Evolutionary conservation across 202 grass and related monocot species (phyloP), one percentile per base, ranked within the genome.

Genomic region (Bolboschoenoplectus hybrid): DNA sequence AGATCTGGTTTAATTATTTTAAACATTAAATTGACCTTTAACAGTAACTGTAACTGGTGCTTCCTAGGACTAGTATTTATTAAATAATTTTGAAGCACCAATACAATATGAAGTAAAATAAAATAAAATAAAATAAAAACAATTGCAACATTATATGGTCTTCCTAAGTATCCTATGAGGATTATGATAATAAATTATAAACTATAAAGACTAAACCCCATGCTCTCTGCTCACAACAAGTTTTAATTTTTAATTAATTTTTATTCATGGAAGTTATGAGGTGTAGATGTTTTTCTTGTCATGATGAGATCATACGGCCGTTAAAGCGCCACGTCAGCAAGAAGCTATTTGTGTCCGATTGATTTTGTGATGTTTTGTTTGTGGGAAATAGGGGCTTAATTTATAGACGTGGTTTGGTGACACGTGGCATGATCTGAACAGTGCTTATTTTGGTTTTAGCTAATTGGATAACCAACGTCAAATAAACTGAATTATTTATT

Each of bases 1-100:
- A 76, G 49, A 76, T 55, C 49, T 76, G 20, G 49, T 38, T 76
- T 55, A 7, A 76, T 76, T 76, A 75, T 8, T 76, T 72, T 76
- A 76, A 76, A 26, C 49, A 52, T 76, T 51, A 53, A 32, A 13
- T 8, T 19, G 32, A 13, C 26, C 63, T 38, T 67, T 8, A 20
- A 76, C 20, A 52, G 46, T 35, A 35, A 76, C 26, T 14, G 47
- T 53, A 73, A 47, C n/a, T 73, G 17, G 46, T 52, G 26, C 26
- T 36, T 53, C 47, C 72, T 53, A 38, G 46, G 45, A 53, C 47
- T 51, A 2, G 46, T 36, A 52, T 76, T 35, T 74, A 32, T 68
- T 45, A 44, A 75, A 51, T 52, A 52, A 47, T 72, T 38, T 38
- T 52, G 26, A 36, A 34, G 11, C 34, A 76, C 46, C 7, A 26